Conservation (phyloP, 1,284 basidiomycete species). For the Sporisorium graminicola region DNA sequence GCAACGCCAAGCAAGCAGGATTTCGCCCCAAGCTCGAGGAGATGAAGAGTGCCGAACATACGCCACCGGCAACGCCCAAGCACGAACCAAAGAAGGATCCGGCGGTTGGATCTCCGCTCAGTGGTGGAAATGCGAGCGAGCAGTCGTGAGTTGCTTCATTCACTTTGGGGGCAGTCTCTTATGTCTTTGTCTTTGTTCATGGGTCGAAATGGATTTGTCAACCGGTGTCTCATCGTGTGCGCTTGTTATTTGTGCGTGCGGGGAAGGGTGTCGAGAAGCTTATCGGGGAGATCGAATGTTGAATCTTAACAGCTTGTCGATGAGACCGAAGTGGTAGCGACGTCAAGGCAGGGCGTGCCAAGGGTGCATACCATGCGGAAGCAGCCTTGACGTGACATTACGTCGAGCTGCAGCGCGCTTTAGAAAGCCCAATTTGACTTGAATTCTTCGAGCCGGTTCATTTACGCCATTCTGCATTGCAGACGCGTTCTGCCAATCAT, state of each 20-base stretch:
- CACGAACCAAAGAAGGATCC: slow-evolving; percentile 22
- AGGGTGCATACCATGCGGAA: neutral
- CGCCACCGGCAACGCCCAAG: slow-evolving; percentile 45
- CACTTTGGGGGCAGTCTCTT: neutral
- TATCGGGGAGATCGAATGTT: neutral
- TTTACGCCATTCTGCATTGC: slow-evolving; percentile 23
- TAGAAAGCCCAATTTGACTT: neutral
- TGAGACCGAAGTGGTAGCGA: neutral
- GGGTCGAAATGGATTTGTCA: slow-evolving; percentile 6
- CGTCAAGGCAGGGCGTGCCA: neutral
- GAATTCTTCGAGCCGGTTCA: neutral
- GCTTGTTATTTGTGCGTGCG: neutral
- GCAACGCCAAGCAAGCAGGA: slow-evolving; percentile 29
- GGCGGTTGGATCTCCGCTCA: slow-evolving; percentile 1
- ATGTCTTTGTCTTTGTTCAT: neutral
- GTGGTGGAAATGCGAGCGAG: neutral
- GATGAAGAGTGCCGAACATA: slow-evolving; percentile 57
- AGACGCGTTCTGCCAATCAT: neutral
- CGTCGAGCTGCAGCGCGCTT: slow-evolving; percentile 6
- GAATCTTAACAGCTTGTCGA: neutral
- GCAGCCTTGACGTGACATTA: neutral
- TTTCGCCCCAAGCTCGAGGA: slow-evolving; percentile 36
- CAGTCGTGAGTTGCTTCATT: neutral
- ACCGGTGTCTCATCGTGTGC: neutral
- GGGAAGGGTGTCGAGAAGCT: neutral